These are phyloP conservation scores for Tilletia indica DNA, from an alignment of 1,284 basidiomycete genomes.

Conservation along the genomic window DNA sequence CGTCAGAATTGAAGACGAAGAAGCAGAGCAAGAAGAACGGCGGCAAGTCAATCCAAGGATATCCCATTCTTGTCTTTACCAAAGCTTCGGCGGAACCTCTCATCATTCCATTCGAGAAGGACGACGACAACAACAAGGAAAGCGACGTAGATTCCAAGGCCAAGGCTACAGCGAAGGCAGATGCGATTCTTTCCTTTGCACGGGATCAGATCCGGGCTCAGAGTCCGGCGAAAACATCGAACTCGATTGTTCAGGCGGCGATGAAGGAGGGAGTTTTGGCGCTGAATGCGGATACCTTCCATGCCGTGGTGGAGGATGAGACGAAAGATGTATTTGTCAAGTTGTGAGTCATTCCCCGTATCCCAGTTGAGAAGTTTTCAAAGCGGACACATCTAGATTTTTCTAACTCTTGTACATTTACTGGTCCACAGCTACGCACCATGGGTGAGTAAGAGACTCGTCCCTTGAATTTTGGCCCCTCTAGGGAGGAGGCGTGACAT, in stretches of 20 bases:
- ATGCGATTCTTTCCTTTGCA: not conserved
- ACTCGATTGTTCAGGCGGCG: not conserved
- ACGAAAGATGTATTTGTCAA: constrained; percentile 12
- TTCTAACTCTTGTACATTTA: not conserved
- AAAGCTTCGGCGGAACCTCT: not conserved
- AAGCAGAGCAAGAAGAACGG: not conserved
- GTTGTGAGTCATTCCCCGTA: not conserved
- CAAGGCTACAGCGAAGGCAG: not conserved
- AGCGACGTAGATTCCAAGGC: not conserved
- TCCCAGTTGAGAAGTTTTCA: no score
- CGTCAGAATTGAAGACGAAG: not conserved
- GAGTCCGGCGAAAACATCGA: constrained; percentile 3
- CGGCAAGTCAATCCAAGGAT: constrained; percentile 7
- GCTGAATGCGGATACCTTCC: constrained; percentile 15
- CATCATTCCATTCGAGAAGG: not conserved
- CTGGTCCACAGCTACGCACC: not conserved
- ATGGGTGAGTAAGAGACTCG: not conserved
- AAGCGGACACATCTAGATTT: no score
- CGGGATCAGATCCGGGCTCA: not conserved
- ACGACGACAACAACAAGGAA: not conserved
- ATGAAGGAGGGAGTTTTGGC: constrained; percentile 1
- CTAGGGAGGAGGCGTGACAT: no score
- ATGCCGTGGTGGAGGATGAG: not conserved
- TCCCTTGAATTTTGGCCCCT: no score
- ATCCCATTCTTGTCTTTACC: constrained; percentile 9